Evolutionary conservation across 192 early-diverging fungal genomes (phyloP).

Genomic region (Linnemannia elongata): DNA sequence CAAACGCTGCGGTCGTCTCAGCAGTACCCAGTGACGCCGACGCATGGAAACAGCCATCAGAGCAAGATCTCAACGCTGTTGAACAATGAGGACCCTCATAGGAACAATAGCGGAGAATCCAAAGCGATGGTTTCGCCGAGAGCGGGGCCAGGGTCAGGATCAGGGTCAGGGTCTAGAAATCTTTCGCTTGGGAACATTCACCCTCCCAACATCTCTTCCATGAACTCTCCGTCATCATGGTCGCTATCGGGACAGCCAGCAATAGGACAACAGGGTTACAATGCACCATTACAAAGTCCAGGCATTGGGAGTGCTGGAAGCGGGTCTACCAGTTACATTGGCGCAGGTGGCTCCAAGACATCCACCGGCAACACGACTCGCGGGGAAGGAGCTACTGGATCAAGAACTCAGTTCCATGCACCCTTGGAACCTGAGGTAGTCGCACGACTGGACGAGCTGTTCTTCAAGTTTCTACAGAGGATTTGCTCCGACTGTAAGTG

Average conservation of each 20-base stretch:
- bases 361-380: neutral
- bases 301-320: neutral
- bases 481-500: constrained; percentile 77
- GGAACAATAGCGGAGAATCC: neutral
- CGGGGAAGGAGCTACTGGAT: constrained; percentile 1
- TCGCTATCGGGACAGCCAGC: neutral
- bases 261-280: neutral
- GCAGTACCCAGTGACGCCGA: neutral
- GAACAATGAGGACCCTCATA: constrained; percentile 9
- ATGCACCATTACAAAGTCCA: neutral
- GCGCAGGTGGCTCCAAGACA: neutral
- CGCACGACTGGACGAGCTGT: constrained; percentile 71
- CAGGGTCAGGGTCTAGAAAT: neutral
- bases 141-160: neutral
- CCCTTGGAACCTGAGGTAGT: constrained; percentile 62
- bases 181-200: constrained; percentile 16
- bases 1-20: neutral
- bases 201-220: neutral
- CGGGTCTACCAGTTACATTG: constrained; percentile 25
- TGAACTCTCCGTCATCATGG: constrained; percentile 13
- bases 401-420: constrained; percentile 59
- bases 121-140: neutral
- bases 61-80: constrained; percentile 5
- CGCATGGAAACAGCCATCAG: neutral
- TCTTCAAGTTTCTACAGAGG: constrained; percentile 74